Evolutionary conservation across 768 basidiomycete species (phyloP).

Genomic region (Termitomyces sp.): DNA sequence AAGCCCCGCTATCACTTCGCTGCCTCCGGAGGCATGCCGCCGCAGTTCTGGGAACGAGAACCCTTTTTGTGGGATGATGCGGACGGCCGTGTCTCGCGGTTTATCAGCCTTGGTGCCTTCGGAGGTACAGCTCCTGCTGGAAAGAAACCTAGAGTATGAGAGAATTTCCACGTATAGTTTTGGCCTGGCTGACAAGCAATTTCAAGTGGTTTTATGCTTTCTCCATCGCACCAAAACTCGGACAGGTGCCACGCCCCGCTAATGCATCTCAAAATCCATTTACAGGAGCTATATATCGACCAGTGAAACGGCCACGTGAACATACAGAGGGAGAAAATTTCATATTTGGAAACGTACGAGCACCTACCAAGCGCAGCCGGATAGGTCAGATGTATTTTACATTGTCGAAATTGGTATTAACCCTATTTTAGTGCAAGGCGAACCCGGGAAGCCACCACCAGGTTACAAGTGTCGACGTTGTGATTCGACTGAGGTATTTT

Average conservation of each 20-base stretch:
- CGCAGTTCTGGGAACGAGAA: slow-evolving; percentile 93
- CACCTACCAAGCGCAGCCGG: slow-evolving; percentile 54
- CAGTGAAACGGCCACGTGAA: slow-evolving; percentile 54
- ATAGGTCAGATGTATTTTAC: slow-evolving; percentile 37
- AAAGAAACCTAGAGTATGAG: slow-evolving; percentile 83
- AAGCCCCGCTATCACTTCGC: slow-evolving; percentile 91
- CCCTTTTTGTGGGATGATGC: slow-evolving; percentile 85
- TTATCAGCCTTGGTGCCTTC: slow-evolving; percentile 87
- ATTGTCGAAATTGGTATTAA: neutral
- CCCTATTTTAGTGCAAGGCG: slow-evolving; percentile 28
- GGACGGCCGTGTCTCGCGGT: slow-evolving; percentile 64
- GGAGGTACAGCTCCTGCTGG: slow-evolving; percentile 56
- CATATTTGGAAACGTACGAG: slow-evolving; percentile 64
- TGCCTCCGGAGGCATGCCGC: slow-evolving; percentile 55
- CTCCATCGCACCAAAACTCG: slow-evolving; percentile 60
- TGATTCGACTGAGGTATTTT: slow-evolving; percentile 65
- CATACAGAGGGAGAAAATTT: slow-evolving; percentile 55
- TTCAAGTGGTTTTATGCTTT: slow-evolving; percentile 97
- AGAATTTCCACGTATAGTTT: neutral
- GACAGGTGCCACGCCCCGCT: slow-evolving; percentile 42
- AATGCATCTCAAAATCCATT: slow-evolving; percentile 78
- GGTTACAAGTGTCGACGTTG: slow-evolving; percentile 80
- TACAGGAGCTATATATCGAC: slow-evolving; percentile 32
- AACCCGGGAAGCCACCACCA: slow-evolving; percentile 56
- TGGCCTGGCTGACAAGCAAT: slow-evolving; percentile 1